A percentile compares a stretch with the other conserved stretches of the same genome.
phyloP scores from a whole-genome alignment of 1,139 yeast species.

The Magnusiomyces suaveolens region DNA sequence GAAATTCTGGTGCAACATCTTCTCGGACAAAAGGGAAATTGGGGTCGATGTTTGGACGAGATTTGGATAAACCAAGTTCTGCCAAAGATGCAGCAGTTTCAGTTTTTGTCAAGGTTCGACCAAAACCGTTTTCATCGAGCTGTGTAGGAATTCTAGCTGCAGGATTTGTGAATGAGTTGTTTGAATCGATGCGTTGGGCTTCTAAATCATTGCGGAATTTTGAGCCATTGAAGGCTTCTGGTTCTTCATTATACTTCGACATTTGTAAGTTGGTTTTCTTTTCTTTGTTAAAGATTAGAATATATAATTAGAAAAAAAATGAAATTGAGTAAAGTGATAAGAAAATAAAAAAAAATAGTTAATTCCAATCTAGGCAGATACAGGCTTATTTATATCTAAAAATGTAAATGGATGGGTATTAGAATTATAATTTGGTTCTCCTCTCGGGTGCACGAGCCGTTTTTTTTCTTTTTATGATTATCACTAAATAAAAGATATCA shows the following conservation, averaged over 20 bases:
- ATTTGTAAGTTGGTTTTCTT: not conserved
- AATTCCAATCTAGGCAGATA: not conserved
- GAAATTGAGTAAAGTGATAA: not conserved
- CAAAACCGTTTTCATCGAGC: slow-evolving; percentile 26
- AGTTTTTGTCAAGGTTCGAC: slow-evolving; percentile 34
- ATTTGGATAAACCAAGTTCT: slow-evolving; percentile 49
- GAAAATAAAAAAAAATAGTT: too few relatives aligned
- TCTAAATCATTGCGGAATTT: not conserved
- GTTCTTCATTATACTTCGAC: not conserved
- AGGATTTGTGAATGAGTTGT: not conserved
- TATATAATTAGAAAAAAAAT: too few relatives aligned
- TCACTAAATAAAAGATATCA: not conserved
- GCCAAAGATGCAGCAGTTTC: slow-evolving; percentile 63
- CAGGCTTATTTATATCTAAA: not conserved
- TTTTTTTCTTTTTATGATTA: too few relatives aligned
- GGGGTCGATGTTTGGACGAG: slow-evolving; percentile 46
- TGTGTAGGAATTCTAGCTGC: slow-evolving; percentile 10
- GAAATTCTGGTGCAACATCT: slow-evolving; percentile 56
- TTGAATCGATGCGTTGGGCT: not conserved
- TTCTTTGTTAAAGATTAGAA: not conserved
- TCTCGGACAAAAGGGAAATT: slow-evolving; percentile 41
- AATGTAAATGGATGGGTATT: too few relatives aligned
- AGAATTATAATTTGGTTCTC: too few relatives aligned
- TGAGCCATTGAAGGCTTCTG: not conserved
- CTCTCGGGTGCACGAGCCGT: not conserved